phyloP scores from a whole-genome alignment of 768 basidiomycete species.

The Psilocybe cubensis region DNA sequence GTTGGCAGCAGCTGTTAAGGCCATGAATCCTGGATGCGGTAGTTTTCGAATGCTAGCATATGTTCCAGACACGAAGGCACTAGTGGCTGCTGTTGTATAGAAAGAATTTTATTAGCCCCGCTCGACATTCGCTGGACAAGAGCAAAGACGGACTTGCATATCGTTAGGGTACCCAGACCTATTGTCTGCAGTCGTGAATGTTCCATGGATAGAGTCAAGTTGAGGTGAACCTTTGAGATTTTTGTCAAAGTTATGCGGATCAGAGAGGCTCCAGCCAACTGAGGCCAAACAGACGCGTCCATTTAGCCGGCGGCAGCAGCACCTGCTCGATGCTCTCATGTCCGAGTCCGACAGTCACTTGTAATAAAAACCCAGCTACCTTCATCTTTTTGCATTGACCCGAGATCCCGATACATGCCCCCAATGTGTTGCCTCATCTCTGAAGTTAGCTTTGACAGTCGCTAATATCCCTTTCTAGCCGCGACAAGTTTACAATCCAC shows the following conservation, averaged over 20 bases:
- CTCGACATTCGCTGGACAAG: slow-evolving; percentile 21
- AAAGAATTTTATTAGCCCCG: slow-evolving; percentile 23
- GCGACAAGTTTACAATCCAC: slow-evolving; percentile 89
- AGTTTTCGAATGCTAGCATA: slow-evolving; percentile 50
- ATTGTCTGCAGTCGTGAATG: slow-evolving; percentile 43
- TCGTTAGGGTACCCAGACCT: slow-evolving; percentile 58
- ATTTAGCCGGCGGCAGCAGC: too few relatives aligned
- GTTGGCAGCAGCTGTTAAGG: slow-evolving; percentile 69
- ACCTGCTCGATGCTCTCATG: too few relatives aligned
- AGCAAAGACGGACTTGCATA: slow-evolving; percentile 79
- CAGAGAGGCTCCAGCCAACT: not conserved
- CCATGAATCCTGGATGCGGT: slow-evolving; percentile 48
- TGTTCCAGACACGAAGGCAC: slow-evolving; percentile 52
- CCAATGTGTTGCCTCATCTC: slow-evolving; percentile 38
- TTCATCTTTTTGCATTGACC: not conserved
- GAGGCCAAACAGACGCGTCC: not conserved
- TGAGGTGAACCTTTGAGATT: too few relatives aligned
- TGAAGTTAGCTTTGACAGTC: not conserved
- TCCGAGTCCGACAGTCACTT: too few relatives aligned
- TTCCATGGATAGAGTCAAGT: too few relatives aligned
- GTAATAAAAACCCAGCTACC: not conserved
- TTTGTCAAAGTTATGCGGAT: not conserved
- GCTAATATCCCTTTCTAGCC: slow-evolving; percentile 45
- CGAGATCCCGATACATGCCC: slow-evolving; percentile 32
- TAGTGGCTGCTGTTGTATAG: slow-evolving; percentile 51